Evolutionary conservation across 2,329 filamentous ascomycete species (phyloP).

Genomic region (Helotiales sp.): DNA sequence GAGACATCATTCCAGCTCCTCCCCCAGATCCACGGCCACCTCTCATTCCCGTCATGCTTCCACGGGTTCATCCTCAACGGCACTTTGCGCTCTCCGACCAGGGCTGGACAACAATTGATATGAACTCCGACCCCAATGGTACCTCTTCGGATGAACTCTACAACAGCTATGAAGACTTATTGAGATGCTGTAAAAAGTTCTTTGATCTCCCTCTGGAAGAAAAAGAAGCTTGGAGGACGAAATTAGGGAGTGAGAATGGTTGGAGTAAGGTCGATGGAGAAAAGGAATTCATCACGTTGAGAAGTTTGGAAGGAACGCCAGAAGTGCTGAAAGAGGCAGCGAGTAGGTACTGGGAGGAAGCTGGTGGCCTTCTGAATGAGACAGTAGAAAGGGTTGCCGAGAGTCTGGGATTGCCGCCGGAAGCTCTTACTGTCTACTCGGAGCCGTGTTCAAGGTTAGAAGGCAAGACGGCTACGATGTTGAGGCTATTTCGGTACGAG

Average conservation of each 20-base stretch:
- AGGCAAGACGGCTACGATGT: slow-evolving; percentile 25
- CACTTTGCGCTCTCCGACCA: slow-evolving; percentile 21
- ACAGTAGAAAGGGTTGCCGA: slow-evolving; percentile 21
- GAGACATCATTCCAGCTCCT: too few relatives aligned
- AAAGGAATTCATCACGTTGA: slow-evolving; percentile 31
- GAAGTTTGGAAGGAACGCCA: slow-evolving; percentile 21
- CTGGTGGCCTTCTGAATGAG: slow-evolving; percentile 22
- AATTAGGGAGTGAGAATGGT: slow-evolving; percentile 26
- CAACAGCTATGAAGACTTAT: slow-evolving; percentile 19
- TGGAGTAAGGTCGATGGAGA: slow-evolving; percentile 30
- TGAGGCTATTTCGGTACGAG: slow-evolving; percentile 31
- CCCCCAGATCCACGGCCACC: not conserved
- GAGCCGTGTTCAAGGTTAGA: slow-evolving; percentile 22
- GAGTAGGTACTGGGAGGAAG: slow-evolving; percentile 21
- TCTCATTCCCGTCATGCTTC: slow-evolving; percentile 17
- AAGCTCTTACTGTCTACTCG: slow-evolving; percentile 24
- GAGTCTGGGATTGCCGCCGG: slow-evolving; percentile 26
- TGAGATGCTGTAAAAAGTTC: slow-evolving; percentile 25
- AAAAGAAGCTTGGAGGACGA: slow-evolving; percentile 25
- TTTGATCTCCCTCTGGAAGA: slow-evolving; percentile 24
- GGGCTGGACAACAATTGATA: slow-evolving; percentile 29
- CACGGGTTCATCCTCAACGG: slow-evolving; percentile 20
- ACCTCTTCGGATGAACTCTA: slow-evolving; percentile 16
- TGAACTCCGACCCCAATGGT: slow-evolving; percentile 3
- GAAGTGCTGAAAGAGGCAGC: slow-evolving; percentile 21